Percentiles rank a stretch among this genome's conserved stretches.
phyloP scores from a whole-genome alignment of 2,329 filamentous ascomycete species.

The Colletotrichum australisinense region DNA sequence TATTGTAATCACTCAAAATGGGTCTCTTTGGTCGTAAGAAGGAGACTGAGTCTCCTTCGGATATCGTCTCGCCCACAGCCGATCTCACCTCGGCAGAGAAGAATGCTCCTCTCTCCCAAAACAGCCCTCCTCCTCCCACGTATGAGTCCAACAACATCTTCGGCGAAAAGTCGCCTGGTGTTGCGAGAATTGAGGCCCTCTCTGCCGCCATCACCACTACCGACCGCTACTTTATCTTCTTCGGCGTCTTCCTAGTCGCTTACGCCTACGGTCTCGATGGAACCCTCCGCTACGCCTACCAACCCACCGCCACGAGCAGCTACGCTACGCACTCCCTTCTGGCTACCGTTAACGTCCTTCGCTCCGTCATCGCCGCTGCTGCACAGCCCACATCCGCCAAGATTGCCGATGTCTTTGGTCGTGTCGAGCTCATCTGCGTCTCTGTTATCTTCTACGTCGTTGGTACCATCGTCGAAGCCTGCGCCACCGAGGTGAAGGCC shows the following conservation, averaged over 20 bases:
- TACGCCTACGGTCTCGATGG: slow-evolving; percentile 74
- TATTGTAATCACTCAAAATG: not conserved
- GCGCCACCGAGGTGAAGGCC: slow-evolving; percentile 56
- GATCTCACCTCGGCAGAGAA: slow-evolving; percentile 5
- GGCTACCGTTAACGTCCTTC: slow-evolving; percentile 67
- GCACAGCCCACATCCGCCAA: slow-evolving; percentile 68
- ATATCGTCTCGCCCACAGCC: not conserved
- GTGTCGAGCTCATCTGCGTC: slow-evolving; percentile 67
- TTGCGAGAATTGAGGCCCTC: slow-evolving; percentile 69
- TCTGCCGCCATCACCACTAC: slow-evolving; percentile 59
- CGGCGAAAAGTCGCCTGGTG: slow-evolving; percentile 59
- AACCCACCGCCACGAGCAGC: slow-evolving; percentile 63
- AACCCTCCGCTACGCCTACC: slow-evolving; percentile 65
- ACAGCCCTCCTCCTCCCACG: not conserved
- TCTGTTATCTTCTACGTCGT: slow-evolving; percentile 71
- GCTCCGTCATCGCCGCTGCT: slow-evolving; percentile 69
- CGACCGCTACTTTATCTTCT: slow-evolving; percentile 69
- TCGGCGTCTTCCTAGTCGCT: slow-evolving; percentile 70
- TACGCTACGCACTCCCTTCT: slow-evolving; percentile 65
- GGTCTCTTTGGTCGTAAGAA: slow-evolving; percentile 10
- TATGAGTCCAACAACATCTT: slow-evolving; percentile 34
- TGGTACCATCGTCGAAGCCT: slow-evolving; percentile 68
- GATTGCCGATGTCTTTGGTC: slow-evolving; percentile 72
- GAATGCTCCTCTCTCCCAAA: not conserved
- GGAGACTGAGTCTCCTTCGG: slow-evolving; percentile 11